Evolutionary conservation across 306 rosid species (phyloP).

Genomic region (Begonia peltatifolia): DNA sequence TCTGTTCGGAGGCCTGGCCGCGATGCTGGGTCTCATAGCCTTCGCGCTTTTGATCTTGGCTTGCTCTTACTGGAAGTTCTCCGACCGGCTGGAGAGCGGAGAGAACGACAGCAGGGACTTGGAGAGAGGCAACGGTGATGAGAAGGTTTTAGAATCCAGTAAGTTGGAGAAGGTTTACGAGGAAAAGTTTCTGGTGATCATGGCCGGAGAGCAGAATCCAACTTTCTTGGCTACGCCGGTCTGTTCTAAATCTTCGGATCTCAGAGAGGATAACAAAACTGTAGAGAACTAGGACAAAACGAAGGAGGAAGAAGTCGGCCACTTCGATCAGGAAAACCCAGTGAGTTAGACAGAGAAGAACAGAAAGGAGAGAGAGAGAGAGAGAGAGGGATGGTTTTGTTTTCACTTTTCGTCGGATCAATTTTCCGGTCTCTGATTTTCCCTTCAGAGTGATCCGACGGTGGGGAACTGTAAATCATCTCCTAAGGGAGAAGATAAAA

Average conservation of each 20-base stretch:
- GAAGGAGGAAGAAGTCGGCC: conserved; percentile 14
- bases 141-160: conserved; percentile 21
- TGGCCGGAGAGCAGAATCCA: conserved; percentile 82
- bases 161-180: conserved; percentile 30
- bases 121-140: conserved; percentile 11
- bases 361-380: background rate
- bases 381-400: too few species aligned
- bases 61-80: conserved; percentile 62
- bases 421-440: too few species aligned
- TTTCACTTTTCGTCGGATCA: too few species aligned
- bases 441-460: too few species aligned
- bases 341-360: too few species aligned
- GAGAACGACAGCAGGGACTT: conserved; percentile 19
- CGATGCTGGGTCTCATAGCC: conserved; percentile 68
- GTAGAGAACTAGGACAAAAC: conserved; percentile 12
- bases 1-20: conserved; percentile 76
- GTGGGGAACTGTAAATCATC: too few species aligned
- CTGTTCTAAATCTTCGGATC: conserved; percentile 12
- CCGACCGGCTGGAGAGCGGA: conserved; percentile 11
- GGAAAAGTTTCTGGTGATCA: conserved; percentile 64
- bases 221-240: conserved; percentile 71
- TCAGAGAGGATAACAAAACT: background rate
- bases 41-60: conserved; percentile 69
- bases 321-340: background rate
- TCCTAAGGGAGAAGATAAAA: too few species aligned